Percentiles rank a stretch among this genome's conserved stretches.
Conservation (phyloP, 2,329 filamentous ascomycete genomes). For the Didymella arachidicola region DNA sequence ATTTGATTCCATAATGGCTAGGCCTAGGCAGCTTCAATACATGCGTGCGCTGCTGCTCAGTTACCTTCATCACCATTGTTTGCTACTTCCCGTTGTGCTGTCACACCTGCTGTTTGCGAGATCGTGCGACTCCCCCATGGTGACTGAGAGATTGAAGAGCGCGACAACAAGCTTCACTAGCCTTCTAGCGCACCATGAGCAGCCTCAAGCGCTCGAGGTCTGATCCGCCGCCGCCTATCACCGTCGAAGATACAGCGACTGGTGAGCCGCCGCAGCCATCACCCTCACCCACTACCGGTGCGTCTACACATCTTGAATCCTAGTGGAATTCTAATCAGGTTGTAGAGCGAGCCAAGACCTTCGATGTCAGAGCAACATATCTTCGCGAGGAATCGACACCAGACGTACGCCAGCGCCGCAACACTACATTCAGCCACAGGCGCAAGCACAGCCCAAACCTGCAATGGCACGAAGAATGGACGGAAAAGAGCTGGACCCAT, state of each 20-base stretch:
- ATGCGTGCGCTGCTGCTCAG: not conserved
- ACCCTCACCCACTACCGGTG: conserved; percentile 32
- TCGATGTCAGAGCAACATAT: conserved; percentile 23
- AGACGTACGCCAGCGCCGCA: conserved; percentile 26
- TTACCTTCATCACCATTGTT: not conserved
- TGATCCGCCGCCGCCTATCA: conserved; percentile 46
- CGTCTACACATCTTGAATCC: not conserved
- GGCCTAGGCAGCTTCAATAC: conserved; percentile 7
- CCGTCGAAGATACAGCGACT: conserved; percentile 45
- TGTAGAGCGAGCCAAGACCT: conserved; percentile 29
- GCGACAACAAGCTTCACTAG: not conserved
- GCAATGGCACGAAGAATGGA: conserved; percentile 50
- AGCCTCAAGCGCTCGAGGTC: conserved; percentile 19
- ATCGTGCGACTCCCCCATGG: not conserved
- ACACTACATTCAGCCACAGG: conserved; percentile 35
- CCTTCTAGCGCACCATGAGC: conserved; percentile 13
- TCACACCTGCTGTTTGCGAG: conserved; percentile 9
- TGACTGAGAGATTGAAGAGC: conserved; percentile 2
- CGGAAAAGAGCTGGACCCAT: conserved; percentile 47
- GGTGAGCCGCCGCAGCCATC: conserved; percentile 33
- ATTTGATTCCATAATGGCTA: not conserved
- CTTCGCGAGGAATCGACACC: conserved; percentile 22
- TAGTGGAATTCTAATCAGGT: not conserved
- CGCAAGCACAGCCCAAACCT: conserved; percentile 48
- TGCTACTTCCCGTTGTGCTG: conserved; percentile 7